Evolutionary conservation across 1,284 basidiomycete species (phyloP), one percentile per base, ranked within the genome.

Genomic region (Cutaneotrichosporon mucoides): DNA sequence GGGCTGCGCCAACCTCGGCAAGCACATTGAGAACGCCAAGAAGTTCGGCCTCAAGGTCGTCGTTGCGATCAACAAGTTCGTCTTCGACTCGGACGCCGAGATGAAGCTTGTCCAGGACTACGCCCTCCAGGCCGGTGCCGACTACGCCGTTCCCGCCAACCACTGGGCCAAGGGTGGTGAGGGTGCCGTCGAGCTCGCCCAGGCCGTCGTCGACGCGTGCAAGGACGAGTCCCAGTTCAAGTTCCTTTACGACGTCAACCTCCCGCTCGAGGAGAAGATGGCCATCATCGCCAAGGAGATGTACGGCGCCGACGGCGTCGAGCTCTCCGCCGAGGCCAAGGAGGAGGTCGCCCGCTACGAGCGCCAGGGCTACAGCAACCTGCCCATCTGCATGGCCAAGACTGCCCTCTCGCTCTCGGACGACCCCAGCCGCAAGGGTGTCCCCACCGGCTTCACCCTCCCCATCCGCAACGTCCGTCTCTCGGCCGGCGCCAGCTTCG

Each of bases 21-120:
- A 89, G 78, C 95, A 99, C 78, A 96, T 99, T 68, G 83, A 92
- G 78, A 99, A 99, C 79, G 89, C 90, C 41, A 88, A 87, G 79
- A 97, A 96, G 82, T 95, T 96, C 70, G 93, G 93, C 44, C 82
- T 99, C 79, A 99, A 99, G 82, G 94, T 96, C 60, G 86, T 99
- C 64, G 89, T 99, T 44, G 96, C 88, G 53, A 86, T 99, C 81
- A 99, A 99, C 81, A 88, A 88, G 76, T 99, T 99, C 79, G 82
- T 89, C 89, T 87, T 90, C 66, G 95, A 99, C 78, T 91, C 96
- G 8, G 81, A 84, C 33, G 91, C 94, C 42, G 95, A 99, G 76
- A 85, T 97, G 59, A 86, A 87, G 59, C 85, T 98, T 55, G 85
- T 99, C 47, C 86, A 88, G 58, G 82, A 88, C 68, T 84, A 88